phyloP scores from a whole-genome alignment of 441 rosid species.

The Bocquillonia castaneifolia region DNA sequence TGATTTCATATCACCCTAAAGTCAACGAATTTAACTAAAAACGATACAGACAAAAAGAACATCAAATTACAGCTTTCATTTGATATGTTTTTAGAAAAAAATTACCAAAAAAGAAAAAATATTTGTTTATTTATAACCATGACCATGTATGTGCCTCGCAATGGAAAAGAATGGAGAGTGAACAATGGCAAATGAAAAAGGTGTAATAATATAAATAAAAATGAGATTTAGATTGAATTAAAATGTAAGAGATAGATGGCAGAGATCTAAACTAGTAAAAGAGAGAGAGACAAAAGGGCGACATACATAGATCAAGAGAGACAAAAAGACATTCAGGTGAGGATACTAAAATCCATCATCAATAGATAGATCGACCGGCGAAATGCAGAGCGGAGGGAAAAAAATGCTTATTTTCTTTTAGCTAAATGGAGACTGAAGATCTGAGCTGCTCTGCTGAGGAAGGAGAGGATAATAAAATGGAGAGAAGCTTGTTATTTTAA shows the following conservation, averaged over 20 bases:
- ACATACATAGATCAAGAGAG: not conserved
- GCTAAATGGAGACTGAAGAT: no score
- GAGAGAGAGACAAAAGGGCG: not conserved
- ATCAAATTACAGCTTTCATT: no score
- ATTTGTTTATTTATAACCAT: no score
- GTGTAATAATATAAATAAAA: not conserved
- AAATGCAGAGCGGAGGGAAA: not conserved
- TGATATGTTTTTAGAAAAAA: no score
- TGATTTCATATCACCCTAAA: conserved; percentile 28
- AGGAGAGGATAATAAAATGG: no score
- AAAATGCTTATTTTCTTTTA: not conserved
- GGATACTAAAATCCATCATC: not conserved
- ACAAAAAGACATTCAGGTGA: not conserved
- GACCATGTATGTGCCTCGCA: no score
- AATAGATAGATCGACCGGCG: not conserved
- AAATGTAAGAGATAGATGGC: not conserved
- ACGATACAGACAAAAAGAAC: no score
- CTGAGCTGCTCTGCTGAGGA: no score
- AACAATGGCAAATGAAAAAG: no score
- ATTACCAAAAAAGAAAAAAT: no score
- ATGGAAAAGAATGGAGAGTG: no score
- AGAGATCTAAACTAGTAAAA: conserved; percentile 11
- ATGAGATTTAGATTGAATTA: not conserved
- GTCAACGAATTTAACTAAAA: not conserved
- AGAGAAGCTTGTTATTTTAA: no score